A percentile compares a stretch with the other conserved stretches of the same genome.
Evolutionary conservation across 306 rosid species (phyloP).

Genomic region (Dryas drummondii): DNA sequence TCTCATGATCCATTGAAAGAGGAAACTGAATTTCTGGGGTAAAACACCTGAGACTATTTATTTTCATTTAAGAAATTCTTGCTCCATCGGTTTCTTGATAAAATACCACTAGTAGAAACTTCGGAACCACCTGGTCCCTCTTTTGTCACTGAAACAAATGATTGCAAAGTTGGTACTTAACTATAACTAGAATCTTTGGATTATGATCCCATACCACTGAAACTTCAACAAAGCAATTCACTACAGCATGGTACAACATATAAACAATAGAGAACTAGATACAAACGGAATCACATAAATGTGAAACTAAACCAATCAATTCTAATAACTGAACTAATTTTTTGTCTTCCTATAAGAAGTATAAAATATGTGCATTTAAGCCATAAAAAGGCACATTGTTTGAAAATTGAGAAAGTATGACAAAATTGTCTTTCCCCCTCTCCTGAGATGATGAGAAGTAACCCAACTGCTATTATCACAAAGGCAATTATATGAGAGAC

Average conservation of each 20-base stretch:
- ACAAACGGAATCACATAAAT: neutral
- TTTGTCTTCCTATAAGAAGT: neutral
- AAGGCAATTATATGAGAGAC: no score
- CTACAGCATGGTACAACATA: neutral
- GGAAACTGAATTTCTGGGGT: neutral
- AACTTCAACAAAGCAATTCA: neutral
- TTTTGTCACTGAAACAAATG: neutral
- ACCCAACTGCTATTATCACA: no score
- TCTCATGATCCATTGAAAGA: neutral
- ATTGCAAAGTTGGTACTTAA: neutral
- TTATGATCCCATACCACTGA: neutral
- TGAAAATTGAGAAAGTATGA: neutral
- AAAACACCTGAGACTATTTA: neutral
- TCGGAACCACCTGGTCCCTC: neutral
- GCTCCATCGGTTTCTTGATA: neutral
- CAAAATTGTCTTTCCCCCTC: neutral
- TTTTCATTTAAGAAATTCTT: neutral
- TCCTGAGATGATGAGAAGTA: neutral
- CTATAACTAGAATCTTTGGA: neutral
- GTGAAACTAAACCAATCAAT: neutral
- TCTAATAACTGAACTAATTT: neutral
- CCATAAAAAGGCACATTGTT: neutral
- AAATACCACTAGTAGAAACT: neutral
- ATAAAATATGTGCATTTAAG: neutral
- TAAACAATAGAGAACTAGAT: neutral